phyloP scores from a whole-genome alignment of 495 filamentous ascomycete genomes.

The Aspergillus hancockii region DNA sequence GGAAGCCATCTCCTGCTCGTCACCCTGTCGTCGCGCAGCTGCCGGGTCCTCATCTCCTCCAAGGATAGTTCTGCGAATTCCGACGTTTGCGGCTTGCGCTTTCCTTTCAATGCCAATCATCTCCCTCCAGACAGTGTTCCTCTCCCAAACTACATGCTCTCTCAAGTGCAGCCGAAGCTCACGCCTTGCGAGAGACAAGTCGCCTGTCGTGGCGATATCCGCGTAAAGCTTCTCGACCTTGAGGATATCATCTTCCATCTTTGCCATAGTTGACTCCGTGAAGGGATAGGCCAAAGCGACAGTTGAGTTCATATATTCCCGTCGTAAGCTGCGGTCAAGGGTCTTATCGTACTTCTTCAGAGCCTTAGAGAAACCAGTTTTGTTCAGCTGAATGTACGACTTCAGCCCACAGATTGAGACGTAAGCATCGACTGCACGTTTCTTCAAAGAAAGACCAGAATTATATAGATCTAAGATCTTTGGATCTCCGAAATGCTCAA shows the following conservation, averaged over 20 bases:
- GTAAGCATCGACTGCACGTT: constrained; percentile 80
- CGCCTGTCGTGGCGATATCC: constrained; percentile 75
- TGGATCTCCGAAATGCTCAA: constrained; percentile 76
- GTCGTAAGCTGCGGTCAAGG: constrained; percentile 73
- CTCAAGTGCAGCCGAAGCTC: constrained; percentile 89
- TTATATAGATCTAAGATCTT: constrained; percentile 70
- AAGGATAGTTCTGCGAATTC: constrained; percentile 73
- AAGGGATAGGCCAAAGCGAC: constrained; percentile 80
- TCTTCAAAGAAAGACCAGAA: constrained; percentile 84
- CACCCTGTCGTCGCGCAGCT: constrained; percentile 77
- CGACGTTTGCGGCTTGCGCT: constrained; percentile 92
- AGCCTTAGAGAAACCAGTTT: constrained; percentile 92
- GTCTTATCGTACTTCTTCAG: constrained; percentile 99
- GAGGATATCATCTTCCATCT: constrained; percentile 67
- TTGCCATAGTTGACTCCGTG: constrained; percentile 62
- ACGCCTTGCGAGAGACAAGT: constrained; percentile 69
- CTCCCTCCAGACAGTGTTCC: constrained; percentile 98
- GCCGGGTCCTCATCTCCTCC: constrained; percentile 71
- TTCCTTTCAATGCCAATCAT: constrained; percentile 98
- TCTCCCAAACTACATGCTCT: constrained; percentile 98
- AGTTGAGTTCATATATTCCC: constrained; percentile 68
- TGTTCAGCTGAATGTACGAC: constrained; percentile 94
- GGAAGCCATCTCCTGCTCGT: constrained; percentile 62
- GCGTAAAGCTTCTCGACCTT: constrained; percentile 80
- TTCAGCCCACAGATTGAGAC: constrained; percentile 94